phyloP scores from a whole-genome alignment of 1,284 basidiomycete species.

The Ganoderma meredithae region DNA sequence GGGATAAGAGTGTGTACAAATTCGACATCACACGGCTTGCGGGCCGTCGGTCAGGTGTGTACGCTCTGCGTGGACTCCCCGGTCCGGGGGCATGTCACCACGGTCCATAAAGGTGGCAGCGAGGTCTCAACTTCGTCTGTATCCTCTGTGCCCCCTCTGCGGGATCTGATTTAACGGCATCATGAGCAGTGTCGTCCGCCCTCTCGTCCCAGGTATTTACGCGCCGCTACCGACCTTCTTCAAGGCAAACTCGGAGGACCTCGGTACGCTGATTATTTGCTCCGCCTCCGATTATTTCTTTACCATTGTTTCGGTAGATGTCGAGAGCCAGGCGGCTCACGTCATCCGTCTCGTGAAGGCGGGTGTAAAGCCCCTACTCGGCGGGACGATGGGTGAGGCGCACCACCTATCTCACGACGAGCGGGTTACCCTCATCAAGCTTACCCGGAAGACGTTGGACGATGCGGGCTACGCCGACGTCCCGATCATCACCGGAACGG shows the following conservation, averaged over 20 bases:
- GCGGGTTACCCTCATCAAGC: slow-evolving; percentile 71
- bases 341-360: slow-evolving; percentile 73
- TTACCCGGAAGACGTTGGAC: slow-evolving; percentile 79
- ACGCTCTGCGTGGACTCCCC: slow-evolving; percentile 17
- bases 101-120: slow-evolving; percentile 27
- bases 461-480: slow-evolving; percentile 62
- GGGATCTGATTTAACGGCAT: slow-evolving; percentile 46
- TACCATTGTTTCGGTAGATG: slow-evolving; percentile 54
- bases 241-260: slow-evolving; percentile 75
- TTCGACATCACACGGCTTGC: slow-evolving; percentile 22
- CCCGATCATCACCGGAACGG: slow-evolving; percentile 86
- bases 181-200: slow-evolving; percentile 47
- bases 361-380: slow-evolving; percentile 80
- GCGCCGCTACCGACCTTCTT: slow-evolving; percentile 91
- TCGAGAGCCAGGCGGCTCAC: slow-evolving; percentile 78
- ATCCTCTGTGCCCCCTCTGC: slow-evolving; percentile 43
- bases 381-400: slow-evolving; percentile 88
- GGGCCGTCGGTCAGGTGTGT: slow-evolving; percentile 33
- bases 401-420: slow-evolving; percentile 82
- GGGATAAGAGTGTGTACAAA: not conserved
- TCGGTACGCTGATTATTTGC: slow-evolving; percentile 61
- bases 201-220: slow-evolving; percentile 81
- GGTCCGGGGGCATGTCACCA: slow-evolving; percentile 23
- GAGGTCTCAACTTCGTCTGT: slow-evolving; percentile 24
- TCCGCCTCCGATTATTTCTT: too few species aligned